Evolutionary conservation across 2,329 filamentous ascomycete genomes (phyloP).

Genomic region (Cladosporium sp.): DNA sequence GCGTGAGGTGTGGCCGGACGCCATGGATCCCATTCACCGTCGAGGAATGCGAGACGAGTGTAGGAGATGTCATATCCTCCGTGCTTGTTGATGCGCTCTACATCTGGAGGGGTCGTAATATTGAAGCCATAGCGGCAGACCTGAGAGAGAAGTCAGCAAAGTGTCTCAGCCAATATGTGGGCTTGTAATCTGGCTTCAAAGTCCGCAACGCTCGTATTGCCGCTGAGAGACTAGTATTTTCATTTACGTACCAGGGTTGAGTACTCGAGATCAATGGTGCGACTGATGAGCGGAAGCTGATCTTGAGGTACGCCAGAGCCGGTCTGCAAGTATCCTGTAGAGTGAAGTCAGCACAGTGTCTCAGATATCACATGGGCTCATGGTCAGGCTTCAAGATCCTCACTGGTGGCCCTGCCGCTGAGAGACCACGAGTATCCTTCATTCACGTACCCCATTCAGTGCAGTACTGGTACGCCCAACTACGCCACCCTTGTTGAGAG

Average conservation of each 20-base stretch:
- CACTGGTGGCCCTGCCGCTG: no score
- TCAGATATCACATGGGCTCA: no score
- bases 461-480: constrained; percentile 62
- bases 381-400: no score
- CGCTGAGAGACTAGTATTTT: no score
- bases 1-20: constrained; percentile 71
- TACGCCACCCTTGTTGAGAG: constrained; percentile 46
- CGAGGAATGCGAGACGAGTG: constrained; percentile 73
- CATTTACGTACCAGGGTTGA: constrained; percentile 45
- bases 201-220: no score
- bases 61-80: constrained; percentile 72
- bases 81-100: constrained; percentile 71
- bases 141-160: no score
- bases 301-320: constrained; percentile 67
- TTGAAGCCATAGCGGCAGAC: constrained; percentile 70
- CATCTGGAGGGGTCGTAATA: constrained; percentile 64
- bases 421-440: no score
- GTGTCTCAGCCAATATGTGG: no score
- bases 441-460: constrained; percentile 44
- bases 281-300: constrained; percentile 70
- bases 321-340: constrained; percentile 65
- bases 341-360: no score
- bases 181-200: no score
- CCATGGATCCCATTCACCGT: constrained; percentile 81
- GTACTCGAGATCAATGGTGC: constrained; percentile 67